These are phyloP conservation scores for Cytauxzoon felis DNA, from an alignment of 169 alveolate genomes.

Conservation along the genomic window DNA sequence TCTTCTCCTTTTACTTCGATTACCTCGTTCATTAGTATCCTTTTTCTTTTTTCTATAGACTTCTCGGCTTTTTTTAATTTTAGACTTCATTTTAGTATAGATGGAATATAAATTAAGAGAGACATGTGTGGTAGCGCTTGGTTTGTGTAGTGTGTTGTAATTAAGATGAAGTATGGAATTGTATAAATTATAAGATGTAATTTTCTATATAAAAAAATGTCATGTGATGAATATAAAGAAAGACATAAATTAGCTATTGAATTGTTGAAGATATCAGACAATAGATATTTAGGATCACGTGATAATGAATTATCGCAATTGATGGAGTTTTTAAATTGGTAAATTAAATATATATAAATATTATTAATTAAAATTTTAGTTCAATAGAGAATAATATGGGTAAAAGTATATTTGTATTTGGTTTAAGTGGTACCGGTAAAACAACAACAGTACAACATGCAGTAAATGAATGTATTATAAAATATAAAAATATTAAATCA, in stretches of 20 bases:
- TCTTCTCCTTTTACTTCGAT: too few species aligned
- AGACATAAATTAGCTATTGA: slow-evolving; percentile 46
- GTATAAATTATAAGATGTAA: background rate
- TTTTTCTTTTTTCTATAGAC: too few species aligned
- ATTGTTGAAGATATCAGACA: slow-evolving; percentile 41
- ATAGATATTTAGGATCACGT: slow-evolving; percentile 40
- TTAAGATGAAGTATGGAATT: background rate
- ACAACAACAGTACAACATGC: slow-evolving; percentile 54
- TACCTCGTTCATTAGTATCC: too few species aligned
- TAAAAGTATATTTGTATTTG: slow-evolving; percentile 49
- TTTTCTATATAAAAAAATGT: background rate
- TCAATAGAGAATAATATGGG: slow-evolving; percentile 8
- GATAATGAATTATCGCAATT: slow-evolving; percentile 28
- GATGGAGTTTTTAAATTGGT: slow-evolving; percentile 26
- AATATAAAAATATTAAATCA: background rate
- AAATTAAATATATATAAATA: background rate
- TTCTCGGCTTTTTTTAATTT: too few species aligned
- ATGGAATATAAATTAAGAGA: too few species aligned
- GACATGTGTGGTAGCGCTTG: too few species aligned
- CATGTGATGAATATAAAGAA: background rate
- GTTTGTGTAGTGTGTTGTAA: too few species aligned
- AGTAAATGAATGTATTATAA: background rate
- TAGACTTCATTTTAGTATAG: too few species aligned
- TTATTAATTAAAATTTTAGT: slow-evolving; percentile 5
- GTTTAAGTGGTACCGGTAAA: slow-evolving; percentile 61